These are phyloP conservation scores for Myriosclerotinia scirpicola DNA, from an alignment of 2,329 filamentous ascomycete genomes.

Conservation along the genomic window DNA sequence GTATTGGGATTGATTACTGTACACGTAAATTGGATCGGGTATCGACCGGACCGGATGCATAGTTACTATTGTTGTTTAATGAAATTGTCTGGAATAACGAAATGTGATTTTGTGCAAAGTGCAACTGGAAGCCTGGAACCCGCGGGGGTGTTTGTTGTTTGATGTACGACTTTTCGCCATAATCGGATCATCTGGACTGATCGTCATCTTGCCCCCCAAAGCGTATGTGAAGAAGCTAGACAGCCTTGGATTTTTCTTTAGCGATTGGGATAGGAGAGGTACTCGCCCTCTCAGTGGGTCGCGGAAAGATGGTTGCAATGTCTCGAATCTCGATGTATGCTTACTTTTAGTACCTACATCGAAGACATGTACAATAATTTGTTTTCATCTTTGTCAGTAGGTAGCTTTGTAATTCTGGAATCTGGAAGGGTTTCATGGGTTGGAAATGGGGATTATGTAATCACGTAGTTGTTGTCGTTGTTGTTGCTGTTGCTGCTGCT, in stretches of 20 bases:
- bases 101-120: not conserved
- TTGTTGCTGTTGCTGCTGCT: too few species aligned
- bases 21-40: not conserved
- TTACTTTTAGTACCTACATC: too few species aligned
- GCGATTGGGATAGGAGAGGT: not conserved
- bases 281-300: too few species aligned
- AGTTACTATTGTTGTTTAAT: not conserved
- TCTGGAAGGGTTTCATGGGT: too few species aligned
- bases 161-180: not conserved
- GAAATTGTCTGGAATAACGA: not conserved
- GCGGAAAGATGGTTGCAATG: too few species aligned
- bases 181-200: not conserved
- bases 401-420: too few species aligned
- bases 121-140: not conserved
- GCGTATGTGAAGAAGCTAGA: not conserved
- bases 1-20: slow-evolving; percentile 4
- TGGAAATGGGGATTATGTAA: too few species aligned
- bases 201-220: not conserved
- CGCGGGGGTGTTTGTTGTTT: not conserved
- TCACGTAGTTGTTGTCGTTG: too few species aligned
- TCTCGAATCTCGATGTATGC: too few species aligned
- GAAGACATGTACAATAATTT: too few species aligned
- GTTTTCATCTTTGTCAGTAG: too few species aligned
- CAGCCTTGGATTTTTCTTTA: not conserved
- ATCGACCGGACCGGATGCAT: not conserved